Conservation (phyloP, 306 rosid genomes). For the Hippophae tibetana region DNA sequence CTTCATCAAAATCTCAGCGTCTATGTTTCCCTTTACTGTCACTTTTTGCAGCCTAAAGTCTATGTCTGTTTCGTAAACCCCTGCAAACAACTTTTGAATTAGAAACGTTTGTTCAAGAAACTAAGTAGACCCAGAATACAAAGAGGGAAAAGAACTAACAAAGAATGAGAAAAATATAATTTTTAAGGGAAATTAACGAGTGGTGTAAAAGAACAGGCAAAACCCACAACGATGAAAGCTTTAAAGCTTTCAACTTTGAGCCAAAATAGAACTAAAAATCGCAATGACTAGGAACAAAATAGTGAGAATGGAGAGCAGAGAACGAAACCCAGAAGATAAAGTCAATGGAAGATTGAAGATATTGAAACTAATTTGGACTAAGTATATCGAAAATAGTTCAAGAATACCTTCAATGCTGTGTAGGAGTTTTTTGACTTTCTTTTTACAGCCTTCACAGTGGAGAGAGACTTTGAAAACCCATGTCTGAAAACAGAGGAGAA, state of each 20-base stretch:
- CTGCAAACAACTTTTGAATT: slow-evolving; percentile 15
- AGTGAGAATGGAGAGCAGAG: no score
- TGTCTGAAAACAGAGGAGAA: slow-evolving; percentile 29
- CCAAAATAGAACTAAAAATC: no score
- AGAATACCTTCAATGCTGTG: slow-evolving; percentile 55
- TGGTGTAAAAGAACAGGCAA: no score
- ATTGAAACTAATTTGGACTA: no score
- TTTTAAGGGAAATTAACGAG: no score
- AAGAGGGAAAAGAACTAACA: background rate
- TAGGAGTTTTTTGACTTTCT: slow-evolving; percentile 78
- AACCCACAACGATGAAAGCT: no score
- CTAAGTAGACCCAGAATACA: background rate
- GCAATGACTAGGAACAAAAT: no score
- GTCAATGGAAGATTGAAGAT: no score
- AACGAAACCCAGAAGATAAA: no score
- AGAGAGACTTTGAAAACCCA: slow-evolving; percentile 80
- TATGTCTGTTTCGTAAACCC: slow-evolving; percentile 61
- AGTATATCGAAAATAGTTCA: no score
- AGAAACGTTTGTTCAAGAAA: background rate
- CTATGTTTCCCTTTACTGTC: slow-evolving; percentile 77
- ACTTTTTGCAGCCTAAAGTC: slow-evolving; percentile 80
- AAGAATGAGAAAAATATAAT: no score
- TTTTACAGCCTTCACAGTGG: slow-evolving; percentile 90
- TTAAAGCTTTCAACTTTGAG: no score
- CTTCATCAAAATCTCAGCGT: slow-evolving; percentile 56